phyloP scores from a whole-genome alignment of 768 basidiomycete species.

The Russula vinacea region DNA sequence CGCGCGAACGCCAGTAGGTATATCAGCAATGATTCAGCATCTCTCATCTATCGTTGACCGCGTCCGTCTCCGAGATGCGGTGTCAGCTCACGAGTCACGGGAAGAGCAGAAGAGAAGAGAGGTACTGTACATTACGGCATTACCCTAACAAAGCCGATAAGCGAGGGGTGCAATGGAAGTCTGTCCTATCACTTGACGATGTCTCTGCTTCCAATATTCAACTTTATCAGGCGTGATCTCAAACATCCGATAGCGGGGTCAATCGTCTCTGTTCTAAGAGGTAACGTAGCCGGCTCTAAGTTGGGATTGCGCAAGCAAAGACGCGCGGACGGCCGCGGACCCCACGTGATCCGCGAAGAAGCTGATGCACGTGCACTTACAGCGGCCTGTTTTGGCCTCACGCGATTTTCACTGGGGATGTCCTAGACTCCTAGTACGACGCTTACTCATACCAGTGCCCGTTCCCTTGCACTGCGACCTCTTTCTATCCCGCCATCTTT shows the following conservation, averaged over 20 bases:
- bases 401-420: too few species aligned
- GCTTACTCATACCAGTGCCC: too few species aligned
- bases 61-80: neutral
- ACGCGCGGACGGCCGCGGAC: neutral
- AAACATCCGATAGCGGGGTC: neutral
- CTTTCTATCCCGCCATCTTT: too few species aligned
- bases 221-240: neutral
- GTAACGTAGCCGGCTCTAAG: neutral
- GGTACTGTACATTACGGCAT: neutral
- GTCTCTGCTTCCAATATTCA: neutral
- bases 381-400: too few species aligned
- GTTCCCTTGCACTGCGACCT: too few species aligned
- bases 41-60: neutral
- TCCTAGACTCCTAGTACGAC: too few species aligned
- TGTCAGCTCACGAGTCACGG: neutral
- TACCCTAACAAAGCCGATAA: neutral
- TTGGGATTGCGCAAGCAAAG: conserved; percentile 1
- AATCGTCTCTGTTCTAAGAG: conserved; percentile 12
- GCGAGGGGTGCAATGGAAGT: neutral
- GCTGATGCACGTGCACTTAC: too few species aligned
- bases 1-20: neutral
- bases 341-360: too few species aligned
- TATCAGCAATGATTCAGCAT: neutral
- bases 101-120: neutral
- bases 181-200: too few species aligned